Conservation (phyloP, 2,329 filamentous ascomycete genomes). For the Penicillium sclerotigenum region DNA sequence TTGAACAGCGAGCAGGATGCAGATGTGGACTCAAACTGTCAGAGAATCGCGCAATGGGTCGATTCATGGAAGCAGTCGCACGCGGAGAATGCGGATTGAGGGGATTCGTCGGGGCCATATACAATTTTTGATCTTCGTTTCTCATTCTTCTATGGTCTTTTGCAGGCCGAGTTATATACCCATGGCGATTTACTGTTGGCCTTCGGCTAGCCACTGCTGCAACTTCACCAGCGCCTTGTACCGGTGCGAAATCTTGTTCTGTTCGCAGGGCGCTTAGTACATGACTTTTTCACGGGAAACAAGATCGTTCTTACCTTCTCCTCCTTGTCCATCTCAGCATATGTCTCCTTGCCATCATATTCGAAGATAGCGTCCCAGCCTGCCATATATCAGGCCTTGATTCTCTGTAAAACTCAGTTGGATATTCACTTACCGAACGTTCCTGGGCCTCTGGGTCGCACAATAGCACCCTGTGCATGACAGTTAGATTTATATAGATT, state of each 20-base stretch:
- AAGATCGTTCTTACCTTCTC: constrained; percentile 65
- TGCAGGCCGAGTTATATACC: constrained; percentile 16
- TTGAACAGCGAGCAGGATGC: constrained; percentile 75
- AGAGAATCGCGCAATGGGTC: constrained; percentile 78
- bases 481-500: constrained; percentile 2
- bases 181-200: constrained; percentile 18
- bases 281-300: neutral
- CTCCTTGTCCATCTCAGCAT: constrained; percentile 91
- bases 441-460: constrained; percentile 73
- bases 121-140: constrained; percentile 4
- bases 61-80: constrained; percentile 69
- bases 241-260: constrained; percentile 89
- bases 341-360: constrained; percentile 78
- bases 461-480: constrained; percentile 67
- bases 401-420: neutral
- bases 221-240: constrained; percentile 83
- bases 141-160: constrained; percentile 10
- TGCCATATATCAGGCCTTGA: constrained; percentile 36
- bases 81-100: constrained; percentile 28
- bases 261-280: constrained; percentile 16
- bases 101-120: neutral
- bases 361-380: constrained; percentile 98
- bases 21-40: constrained; percentile 85
- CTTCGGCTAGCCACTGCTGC: constrained; percentile 69
- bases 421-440: constrained; percentile 67